Base-by-base conservation (phyloP, 805 yeast genomes). In the Candida ulmi region DNA sequence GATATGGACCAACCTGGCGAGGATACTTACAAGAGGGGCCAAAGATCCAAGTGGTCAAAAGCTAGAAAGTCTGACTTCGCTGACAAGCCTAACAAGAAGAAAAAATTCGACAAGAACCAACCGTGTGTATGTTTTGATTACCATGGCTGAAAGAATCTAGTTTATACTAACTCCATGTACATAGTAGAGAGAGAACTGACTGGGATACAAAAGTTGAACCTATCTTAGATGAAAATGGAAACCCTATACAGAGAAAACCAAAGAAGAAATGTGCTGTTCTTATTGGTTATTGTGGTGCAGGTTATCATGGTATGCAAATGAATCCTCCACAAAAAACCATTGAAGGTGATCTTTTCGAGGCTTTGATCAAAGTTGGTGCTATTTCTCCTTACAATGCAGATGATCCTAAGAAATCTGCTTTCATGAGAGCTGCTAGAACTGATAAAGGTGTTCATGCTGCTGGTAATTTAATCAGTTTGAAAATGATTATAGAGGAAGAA, bases 371-470 rank as follows among this genome's bases (percentile, higher is more conserved):
- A 41, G 88, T 95, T 2, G 97, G 95, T 16, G 96, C 95, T 5
- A 76, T 90, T 41, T 83, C 95, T 1, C 76, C 78, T 43, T 93
- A 85, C 52, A 90, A 90, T 61, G 78, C 95, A 7, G 83, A 80
- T 42, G 97, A 91, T 58, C 76, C 90, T 53, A 88, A 87, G 57
- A 90, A 90, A 58, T 76, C 80, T 39, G 88, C 93, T 0, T 85
- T 91, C 56, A 82, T 80, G 86, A 72, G 93, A 61, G 87, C 90
- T 38, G 91, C 91, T 5, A 72, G 91, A 65, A 83, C 91, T 4
- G 98, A 90, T 61, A 91, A 91, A 62, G 98, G 97, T 44, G 98
- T 90, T 18, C 98, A 90, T 63, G 97, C 98, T 11, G 96, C 96
- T 2, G 97, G 97, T 23, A 90, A 90, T 59, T 88, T 88, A 17